These are phyloP conservation scores for Cinnamomum chago DNA, from an alignment of 164 flowering plant genomes.

Conservation along the genomic window DNA sequence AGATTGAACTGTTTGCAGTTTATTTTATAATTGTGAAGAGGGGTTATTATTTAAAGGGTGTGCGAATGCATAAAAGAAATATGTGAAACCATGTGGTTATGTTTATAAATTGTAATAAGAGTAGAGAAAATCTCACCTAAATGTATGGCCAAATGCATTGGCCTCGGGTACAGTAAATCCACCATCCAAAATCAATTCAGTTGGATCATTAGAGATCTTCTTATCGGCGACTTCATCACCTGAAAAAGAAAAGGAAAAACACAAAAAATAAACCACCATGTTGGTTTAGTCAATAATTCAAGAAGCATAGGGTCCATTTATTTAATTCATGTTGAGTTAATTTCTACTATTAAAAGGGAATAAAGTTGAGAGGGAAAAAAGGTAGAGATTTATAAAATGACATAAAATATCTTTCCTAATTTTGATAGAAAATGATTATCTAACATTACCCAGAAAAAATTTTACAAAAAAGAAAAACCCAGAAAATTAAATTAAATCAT, in stretches of 20 bases:
- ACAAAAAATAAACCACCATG: background rate
- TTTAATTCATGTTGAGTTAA: background rate
- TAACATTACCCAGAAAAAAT: too few relatives aligned
- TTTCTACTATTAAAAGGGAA: background rate
- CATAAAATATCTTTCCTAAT: too few relatives aligned
- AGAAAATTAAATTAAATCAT: too few relatives aligned
- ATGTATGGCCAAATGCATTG: constrained; percentile 38
- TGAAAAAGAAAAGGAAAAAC: background rate
- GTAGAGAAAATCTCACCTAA: constrained; percentile 17
- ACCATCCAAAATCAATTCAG: constrained; percentile 23
- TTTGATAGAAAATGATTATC: too few relatives aligned
- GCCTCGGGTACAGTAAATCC: constrained; percentile 27
- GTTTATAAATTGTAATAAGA: too few relatives aligned
- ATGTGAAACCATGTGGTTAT: too few relatives aligned
- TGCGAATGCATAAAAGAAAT: too few relatives aligned
- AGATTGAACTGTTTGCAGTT: background rate
- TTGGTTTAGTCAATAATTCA: background rate
- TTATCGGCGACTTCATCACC: constrained; percentile 20
- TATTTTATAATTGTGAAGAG: too few relatives aligned
- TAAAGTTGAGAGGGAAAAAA: background rate
- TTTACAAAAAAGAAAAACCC: too few relatives aligned
- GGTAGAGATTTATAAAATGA: too few relatives aligned
- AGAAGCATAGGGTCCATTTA: background rate
- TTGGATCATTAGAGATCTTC: constrained; percentile 11
- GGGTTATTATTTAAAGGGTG: too few relatives aligned